Percentiles rank a stretch among this genome's conserved stretches.
These are phyloP conservation scores for Tagetes erecta DNA, from an alignment of 129 eudicot species.

Conservation along the genomic window DNA sequence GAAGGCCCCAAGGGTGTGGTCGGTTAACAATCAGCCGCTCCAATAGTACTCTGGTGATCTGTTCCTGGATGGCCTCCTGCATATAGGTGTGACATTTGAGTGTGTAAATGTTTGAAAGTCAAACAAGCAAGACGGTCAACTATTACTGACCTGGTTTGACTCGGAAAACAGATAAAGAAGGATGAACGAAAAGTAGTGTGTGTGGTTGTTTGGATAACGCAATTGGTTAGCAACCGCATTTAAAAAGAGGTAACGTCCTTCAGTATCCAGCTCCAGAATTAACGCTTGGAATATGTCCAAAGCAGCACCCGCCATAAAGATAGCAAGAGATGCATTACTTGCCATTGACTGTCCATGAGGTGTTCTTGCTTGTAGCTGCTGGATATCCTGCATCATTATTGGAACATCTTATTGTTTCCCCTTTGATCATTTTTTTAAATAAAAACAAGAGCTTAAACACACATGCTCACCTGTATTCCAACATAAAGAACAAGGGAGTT, in stretches of 20 bases:
- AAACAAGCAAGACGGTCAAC: background rate
- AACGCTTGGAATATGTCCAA: slow-evolving; percentile 78
- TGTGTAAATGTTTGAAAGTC: background rate
- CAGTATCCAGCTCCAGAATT: slow-evolving; percentile 80
- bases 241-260: slow-evolving; percentile 90
- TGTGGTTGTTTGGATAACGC: slow-evolving; percentile 96
- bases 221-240: slow-evolving; percentile 95
- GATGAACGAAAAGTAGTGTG: slow-evolving; percentile 94
- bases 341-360: slow-evolving; percentile 71
- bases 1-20: slow-evolving; percentile 99
- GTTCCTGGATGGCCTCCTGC: slow-evolving; percentile 97
- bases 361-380: slow-evolving; percentile 78
- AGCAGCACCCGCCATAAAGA: slow-evolving; percentile 67
- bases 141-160: slow-evolving; percentile 69
- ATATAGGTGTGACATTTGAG: background rate
- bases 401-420: background rate
- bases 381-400: slow-evolving; percentile 61
- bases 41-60: slow-evolving; percentile 86
- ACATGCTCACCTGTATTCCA: slow-evolving; percentile 71
- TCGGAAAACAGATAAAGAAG: slow-evolving; percentile 86
- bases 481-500: slow-evolving; percentile 96
- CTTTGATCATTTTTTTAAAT: background rate
- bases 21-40: slow-evolving; percentile 90
- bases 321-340: slow-evolving; percentile 50
- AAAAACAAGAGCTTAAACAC: no score